A percentile compares a stretch with the other conserved stretches of the same genome.
phyloP scores from a whole-genome alignment of 352 stramenopile species.

The Globisporangium echinulatum region DNA sequence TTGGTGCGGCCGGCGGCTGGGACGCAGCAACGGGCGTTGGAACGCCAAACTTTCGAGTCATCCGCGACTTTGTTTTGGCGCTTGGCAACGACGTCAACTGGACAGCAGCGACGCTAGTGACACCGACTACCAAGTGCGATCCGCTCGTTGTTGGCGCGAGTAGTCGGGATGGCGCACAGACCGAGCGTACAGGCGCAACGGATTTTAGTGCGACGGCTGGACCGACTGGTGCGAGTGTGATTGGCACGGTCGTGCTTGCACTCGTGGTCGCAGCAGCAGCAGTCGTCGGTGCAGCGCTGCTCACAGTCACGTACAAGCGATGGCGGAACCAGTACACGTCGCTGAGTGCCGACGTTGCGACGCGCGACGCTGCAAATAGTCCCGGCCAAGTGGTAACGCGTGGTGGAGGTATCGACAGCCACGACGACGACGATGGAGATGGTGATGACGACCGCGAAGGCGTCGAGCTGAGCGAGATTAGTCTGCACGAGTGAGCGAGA shows the following conservation, averaged over 20 bases:
- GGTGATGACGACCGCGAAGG: constrained; percentile 9
- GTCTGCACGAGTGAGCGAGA: constrained; percentile 24
- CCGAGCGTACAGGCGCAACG: not conserved
- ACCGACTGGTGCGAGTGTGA: constrained; percentile 11
- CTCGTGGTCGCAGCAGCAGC: constrained; percentile 24
- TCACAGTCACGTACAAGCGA: constrained; percentile 32
- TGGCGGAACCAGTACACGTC: constrained; percentile 58
- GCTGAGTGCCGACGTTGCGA: constrained; percentile 18
- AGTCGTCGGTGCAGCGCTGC: constrained; percentile 23
- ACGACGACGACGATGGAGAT: constrained; percentile 10
- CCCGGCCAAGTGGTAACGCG: constrained; percentile 8
- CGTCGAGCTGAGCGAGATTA: constrained; percentile 50
- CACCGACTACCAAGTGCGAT: constrained; percentile 2
- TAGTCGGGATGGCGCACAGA: not conserved
- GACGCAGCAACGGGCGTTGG: constrained; percentile 85
- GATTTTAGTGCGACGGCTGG: not conserved
- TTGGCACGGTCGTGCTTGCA: constrained; percentile 30
- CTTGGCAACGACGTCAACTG: constrained; percentile 44
- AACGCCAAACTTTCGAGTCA: constrained; percentile 75
- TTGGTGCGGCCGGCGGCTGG: constrained; percentile 80
- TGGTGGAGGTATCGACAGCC: not conserved
- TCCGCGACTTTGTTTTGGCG: constrained; percentile 41
- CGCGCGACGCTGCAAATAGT: constrained; percentile 1
- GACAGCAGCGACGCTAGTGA: not conserved
- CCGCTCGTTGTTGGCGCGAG: not conserved